Evolutionary conservation across 306 rosid genomes (phyloP), one percentile per base, ranked within the genome.

Genomic region (Lagenaria siceraria): DNA sequence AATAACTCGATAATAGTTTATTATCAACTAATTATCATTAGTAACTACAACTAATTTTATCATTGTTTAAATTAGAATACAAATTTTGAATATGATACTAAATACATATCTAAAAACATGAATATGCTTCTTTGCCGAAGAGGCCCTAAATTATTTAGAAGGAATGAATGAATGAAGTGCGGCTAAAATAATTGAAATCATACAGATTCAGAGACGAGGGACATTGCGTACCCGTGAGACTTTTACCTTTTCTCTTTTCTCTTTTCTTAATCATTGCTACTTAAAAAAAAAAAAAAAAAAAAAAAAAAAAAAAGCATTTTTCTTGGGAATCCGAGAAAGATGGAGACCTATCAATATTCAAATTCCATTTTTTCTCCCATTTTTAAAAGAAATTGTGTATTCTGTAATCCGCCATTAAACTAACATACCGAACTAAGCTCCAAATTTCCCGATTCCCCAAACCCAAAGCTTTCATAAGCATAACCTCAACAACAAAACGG

Each of bases 361-460:
- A 46, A 46, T 12, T 2, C 4, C 51, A 3, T 11, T 2, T 46
- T 46, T 43, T 46, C 9, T 6, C 42, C 6, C 42, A 0, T 36
- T 36, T 36, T 7, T 36, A 6, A 6, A 36, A 4, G 8, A 46
- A 46, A 46, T 51, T 17, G 55, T 21, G 3, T 49, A 38, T 69
- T 66, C 40, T 60, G 71, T 65, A 70, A 72, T 72, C 76, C 36
- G 36, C 77, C 55, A 72, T 72, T 72, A 66, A 76, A 38, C 80
- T n/a, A 81, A 78, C 52, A 63, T 18, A 80, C 77, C 77, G 29
- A 68, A 78, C 77, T 29, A 77, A 33, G 15, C 61, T 49, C 77
- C 65, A 77, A 68, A 69, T 11, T 46, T 71, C 84, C 51, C 86
- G 0, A 68, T 69, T 80, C 58, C 81, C 86, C 33, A 83, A 1